Conservation (phyloP, 257 asterid species). For the Solanum piurae region DNA sequence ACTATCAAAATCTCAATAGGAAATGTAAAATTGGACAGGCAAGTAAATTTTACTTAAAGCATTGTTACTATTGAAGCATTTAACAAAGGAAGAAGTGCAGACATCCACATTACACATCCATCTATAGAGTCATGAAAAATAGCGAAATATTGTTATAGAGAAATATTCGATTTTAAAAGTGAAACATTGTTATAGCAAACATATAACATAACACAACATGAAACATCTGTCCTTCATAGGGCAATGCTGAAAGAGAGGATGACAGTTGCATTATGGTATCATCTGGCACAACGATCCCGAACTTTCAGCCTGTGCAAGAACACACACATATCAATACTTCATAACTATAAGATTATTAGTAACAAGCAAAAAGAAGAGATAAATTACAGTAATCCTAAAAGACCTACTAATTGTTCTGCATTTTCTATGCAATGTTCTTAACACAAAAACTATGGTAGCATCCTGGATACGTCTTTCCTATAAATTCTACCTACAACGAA, state of each 20-base stretch:
- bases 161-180: not conserved
- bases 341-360: not conserved
- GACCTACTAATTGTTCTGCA: no score
- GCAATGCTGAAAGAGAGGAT: not conserved
- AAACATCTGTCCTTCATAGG: not conserved
- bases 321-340: not conserved
- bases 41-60: not conserved
- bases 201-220: not conserved
- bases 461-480: not conserved
- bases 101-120: not conserved
- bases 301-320: slow-evolving; percentile 24
- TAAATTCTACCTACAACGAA: not conserved
- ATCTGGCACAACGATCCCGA: not conserved
- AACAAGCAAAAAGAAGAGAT: not conserved
- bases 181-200: not conserved
- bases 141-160: not conserved
- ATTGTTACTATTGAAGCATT: not conserved
- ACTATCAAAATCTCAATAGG: not conserved
- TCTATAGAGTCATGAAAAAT: not conserved
- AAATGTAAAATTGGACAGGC: not conserved
- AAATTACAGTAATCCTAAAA: no score
- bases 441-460: not conserved
- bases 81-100: not conserved
- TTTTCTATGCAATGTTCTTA: not conserved
- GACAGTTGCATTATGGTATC: not conserved